Conservation (phyloP, 2,329 filamentous ascomycete species). For the Exophiala mesophila region DNA sequence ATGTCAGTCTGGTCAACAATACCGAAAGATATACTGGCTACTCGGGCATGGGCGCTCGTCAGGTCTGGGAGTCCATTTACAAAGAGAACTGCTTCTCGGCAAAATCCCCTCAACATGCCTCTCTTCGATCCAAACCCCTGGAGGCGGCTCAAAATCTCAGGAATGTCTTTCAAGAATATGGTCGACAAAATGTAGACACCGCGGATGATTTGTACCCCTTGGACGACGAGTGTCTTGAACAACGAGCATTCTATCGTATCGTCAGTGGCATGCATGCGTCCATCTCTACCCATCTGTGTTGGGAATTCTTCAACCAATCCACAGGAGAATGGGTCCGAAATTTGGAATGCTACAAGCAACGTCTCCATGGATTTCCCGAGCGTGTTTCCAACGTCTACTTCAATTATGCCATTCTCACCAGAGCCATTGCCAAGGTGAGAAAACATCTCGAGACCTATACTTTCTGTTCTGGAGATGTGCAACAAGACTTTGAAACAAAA, state of each 20-base stretch:
- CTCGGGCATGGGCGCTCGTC: conserved; percentile 72
- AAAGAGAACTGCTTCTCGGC: conserved; percentile 88
- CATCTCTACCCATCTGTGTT: conserved; percentile 93
- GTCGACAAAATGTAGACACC: conserved; percentile 50
- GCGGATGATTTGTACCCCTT: conserved; percentile 57
- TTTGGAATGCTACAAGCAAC: conserved; percentile 75
- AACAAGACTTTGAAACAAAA: conserved; percentile 74
- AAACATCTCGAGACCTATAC: conserved; percentile 78
- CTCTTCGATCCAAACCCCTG: conserved; percentile 20
- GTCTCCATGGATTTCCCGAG: conserved; percentile 81
- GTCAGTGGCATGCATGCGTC: conserved; percentile 98
- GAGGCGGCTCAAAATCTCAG: conserved; percentile 58
- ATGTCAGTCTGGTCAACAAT: conserved; percentile 89
- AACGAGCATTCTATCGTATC: conserved; percentile 95
- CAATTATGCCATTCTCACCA: conserved; percentile 93
- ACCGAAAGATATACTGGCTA: conserved; percentile 96
- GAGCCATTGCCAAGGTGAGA: conserved; percentile 84
- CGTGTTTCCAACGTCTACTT: conserved; percentile 97
- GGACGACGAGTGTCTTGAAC: conserved; percentile 92
- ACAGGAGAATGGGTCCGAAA: conserved; percentile 93
- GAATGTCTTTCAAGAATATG: conserved; percentile 51
- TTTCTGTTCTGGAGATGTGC: conserved; percentile 82
- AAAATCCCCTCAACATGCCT: conserved; percentile 31
- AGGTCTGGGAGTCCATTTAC: conserved; percentile 97
- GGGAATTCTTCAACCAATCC: conserved; percentile 91